Conservation (phyloP, 2,329 filamentous ascomycete species). For the Magnaporthiopsis rhizophila region DNA sequence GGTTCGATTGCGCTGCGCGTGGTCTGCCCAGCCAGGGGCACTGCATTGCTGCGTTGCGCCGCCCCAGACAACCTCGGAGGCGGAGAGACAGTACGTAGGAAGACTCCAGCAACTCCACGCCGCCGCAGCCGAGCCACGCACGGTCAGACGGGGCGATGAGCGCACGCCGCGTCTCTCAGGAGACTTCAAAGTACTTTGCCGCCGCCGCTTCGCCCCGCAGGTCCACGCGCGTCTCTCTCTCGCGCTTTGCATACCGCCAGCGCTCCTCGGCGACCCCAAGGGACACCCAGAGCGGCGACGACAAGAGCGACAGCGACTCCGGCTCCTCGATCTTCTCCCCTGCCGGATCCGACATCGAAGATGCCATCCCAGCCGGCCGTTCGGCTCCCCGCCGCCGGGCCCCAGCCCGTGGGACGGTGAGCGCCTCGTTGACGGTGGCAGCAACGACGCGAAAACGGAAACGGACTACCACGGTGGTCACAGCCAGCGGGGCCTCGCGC, state of each 20-base stretch:
- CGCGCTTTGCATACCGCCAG: conserved; percentile 35
- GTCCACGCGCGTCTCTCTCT: conserved; percentile 40
- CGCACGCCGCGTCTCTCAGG: conserved; percentile 49
- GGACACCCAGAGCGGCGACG: conserved; percentile 12
- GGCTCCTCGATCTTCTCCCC: conserved; percentile 9
- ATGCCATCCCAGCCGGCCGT: conserved; percentile 18
- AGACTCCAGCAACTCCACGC: not conserved
- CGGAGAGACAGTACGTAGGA: not conserved
- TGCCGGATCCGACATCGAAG: conserved; percentile 24
- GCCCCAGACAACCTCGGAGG: not conserved
- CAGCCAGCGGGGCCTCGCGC: not conserved
- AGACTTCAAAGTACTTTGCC: conserved; percentile 48
- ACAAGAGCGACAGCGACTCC: conserved; percentile 13
- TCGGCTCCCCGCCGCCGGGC: conserved; percentile 7
- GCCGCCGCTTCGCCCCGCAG: conserved; percentile 29
- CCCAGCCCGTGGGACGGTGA: not conserved
- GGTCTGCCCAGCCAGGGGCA: not conserved
- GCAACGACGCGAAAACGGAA: conserved; percentile 21
- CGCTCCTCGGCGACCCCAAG: conserved; percentile 11
- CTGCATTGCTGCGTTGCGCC: not conserved
- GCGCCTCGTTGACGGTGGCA: conserved; percentile 2
- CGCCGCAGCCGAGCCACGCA: not conserved
- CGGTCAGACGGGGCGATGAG: conserved; percentile 33
- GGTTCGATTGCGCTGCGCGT: not conserved
- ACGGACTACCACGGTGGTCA: conserved; percentile 7